Evolutionary conservation across 495 filamentous ascomycete genomes (phyloP), one percentile per base, ranked within the genome.

Genomic region (Lepraria neglecta): DNA sequence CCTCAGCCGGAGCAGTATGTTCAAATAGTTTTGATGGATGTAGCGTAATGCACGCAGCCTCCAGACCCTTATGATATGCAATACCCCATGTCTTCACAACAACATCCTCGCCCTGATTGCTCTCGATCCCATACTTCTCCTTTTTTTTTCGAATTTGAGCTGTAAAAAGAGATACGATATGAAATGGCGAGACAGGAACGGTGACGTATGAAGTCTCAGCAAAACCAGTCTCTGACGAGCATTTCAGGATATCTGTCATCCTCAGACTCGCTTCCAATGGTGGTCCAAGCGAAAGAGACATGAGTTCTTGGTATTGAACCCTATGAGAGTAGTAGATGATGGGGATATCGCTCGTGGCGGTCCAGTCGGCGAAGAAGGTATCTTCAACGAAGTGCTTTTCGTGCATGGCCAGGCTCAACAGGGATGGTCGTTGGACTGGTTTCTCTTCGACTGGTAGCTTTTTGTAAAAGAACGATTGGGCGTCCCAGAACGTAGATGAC

Each of bases 21-120:
- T 82, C 77, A 35, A 83, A 61, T 71, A 78, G 77, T 64, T 83
- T 76, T 7, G 76, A 77, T 0, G 81, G 79, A 62, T 83, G 79
- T 56, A 74, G 56, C 2, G 75, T 78, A 55, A 78, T 67, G 19
- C 75, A 75, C 2, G 70, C 70, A 1, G 76, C 78, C 42, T 74
- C 28, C 3, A 75, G 65, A 42, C 74, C 73, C 15, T 70, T 67
- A 21, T 73, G 66, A 14, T 76, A 73, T n/a, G 77, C 71, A 0
- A 82, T 61, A 15, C 82, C 82, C 80, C 81, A 82, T n/a, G 75
- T 68, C 59, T 77, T 74, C 17, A 72, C 69, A 14, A 74, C 54
- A 7, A 71, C 70, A 50, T 79, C 62, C 15, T 74, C 77, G 11
- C 74, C 75, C 21, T 82, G 69, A 38, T 79, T 77, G 21, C 72